Conservation (phyloP, 257 asterid species). For the Eustoma russellianum region DNA sequence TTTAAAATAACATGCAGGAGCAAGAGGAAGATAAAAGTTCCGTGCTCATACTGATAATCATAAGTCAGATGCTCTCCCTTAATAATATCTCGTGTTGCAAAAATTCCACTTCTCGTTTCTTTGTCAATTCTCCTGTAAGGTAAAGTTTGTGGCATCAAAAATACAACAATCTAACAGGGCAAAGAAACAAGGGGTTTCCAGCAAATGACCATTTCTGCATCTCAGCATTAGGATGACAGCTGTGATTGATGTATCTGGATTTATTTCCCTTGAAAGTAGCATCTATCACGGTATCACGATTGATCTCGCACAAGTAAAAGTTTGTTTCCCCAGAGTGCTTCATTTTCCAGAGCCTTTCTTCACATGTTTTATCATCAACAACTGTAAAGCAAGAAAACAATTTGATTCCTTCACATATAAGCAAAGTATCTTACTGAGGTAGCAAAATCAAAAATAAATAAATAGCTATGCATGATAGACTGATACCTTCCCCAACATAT, state of each 20-base stretch:
- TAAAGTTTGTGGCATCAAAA: slow-evolving; percentile 7
- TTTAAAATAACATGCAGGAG: slow-evolving; percentile 5
- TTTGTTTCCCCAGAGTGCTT: slow-evolving; percentile 84
- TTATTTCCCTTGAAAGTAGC: slow-evolving; percentile 95
- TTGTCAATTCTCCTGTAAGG: slow-evolving; percentile 79
- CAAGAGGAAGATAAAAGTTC: slow-evolving; percentile 4
- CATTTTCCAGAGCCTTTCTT: slow-evolving; percentile 97
- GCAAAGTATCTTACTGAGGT: not conserved
- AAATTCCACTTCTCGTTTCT: slow-evolving; percentile 93
- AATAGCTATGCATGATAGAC: slow-evolving; percentile 6
- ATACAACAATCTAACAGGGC: not conserved
- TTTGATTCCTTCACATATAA: not conserved
- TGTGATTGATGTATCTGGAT: slow-evolving; percentile 94
- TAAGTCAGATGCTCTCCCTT: slow-evolving; percentile 92
- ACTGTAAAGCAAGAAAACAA: slow-evolving; percentile 39
- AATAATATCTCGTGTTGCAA: slow-evolving; percentile 72
- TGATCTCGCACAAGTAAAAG: slow-evolving; percentile 91
- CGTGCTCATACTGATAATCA: slow-evolving; percentile 79
- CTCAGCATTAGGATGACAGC: slow-evolving; percentile 94
- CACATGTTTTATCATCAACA: slow-evolving; percentile 94
- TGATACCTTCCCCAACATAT: slow-evolving; percentile 95
- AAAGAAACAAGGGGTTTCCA: slow-evolving; percentile 10
- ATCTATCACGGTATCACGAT: slow-evolving; percentile 94
- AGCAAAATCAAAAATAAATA: not conserved
- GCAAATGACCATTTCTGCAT: slow-evolving; percentile 86